Evolutionary conservation across 1,284 basidiomycete species (phyloP).

Genomic region (Anthracocystis setariae): DNA sequence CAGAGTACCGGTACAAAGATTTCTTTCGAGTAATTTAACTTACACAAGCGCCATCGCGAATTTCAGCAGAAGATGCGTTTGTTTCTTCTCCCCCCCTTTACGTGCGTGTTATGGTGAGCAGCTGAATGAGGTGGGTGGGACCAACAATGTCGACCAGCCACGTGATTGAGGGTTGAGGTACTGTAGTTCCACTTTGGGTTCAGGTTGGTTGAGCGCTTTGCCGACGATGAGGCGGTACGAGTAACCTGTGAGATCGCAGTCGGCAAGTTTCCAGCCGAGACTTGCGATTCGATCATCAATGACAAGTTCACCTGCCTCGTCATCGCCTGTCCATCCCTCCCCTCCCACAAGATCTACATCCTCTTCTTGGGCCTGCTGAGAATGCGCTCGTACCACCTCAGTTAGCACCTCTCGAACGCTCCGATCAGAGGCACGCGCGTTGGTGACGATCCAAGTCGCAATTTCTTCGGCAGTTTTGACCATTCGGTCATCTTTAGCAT

Average conservation of each 20-base stretch:
- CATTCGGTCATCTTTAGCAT: constrained; percentile 11
- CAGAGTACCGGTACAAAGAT: constrained; percentile 83
- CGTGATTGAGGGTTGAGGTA: background rate
- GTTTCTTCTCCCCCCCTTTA: no score
- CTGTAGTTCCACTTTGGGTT: constrained; percentile 18
- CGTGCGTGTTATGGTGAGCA: background rate
- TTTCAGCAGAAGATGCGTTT: no score
- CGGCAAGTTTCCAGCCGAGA: constrained; percentile 64
- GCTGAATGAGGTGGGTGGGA: background rate
- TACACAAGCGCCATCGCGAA: background rate
- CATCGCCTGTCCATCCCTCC: constrained; percentile 3
- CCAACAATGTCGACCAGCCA: background rate
- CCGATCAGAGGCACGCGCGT: background rate
- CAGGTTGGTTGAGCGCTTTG: constrained; percentile 32
- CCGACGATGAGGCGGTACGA: constrained; percentile 61
- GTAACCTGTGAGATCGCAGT: constrained; percentile 67
- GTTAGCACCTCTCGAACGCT: constrained; percentile 3
- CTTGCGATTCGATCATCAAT: constrained; percentile 62
- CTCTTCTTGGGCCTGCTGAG: background rate
- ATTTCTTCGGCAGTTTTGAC: constrained; percentile 7
- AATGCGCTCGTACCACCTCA: background rate
- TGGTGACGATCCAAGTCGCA: background rate
- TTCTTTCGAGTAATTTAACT: constrained; percentile 72
- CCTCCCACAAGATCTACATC: background rate
- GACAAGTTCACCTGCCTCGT: constrained; percentile 41